Base-by-base conservation (phyloP, 768 basidiomycete genomes). In the Suillus bovinus region DNA sequence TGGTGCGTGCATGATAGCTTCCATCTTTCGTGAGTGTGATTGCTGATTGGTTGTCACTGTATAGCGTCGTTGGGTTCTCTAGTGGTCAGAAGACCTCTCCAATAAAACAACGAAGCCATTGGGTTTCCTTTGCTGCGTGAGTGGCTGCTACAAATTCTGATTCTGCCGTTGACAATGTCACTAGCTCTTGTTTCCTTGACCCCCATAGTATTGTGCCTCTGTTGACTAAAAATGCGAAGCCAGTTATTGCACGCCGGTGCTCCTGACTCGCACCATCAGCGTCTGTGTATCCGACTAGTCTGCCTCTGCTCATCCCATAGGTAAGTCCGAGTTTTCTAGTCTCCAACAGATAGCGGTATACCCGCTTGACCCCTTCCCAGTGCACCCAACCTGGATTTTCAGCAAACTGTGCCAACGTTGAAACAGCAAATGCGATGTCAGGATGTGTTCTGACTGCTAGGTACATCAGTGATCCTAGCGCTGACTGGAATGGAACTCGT, bases 41-140 rank as follows among this genome's bases (percentile, higher is more conserved):
- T n/a, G n/a, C n/a, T n/a, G n/a, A 73, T 17, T 74, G 67, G 61
- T 81, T 82, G 65, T 83, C 76, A 10, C 61, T 58, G 36, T 62
- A 63, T n/a, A n/a, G n/a, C n/a, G n/a, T n/a, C n/a, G n/a, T n/a
- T n/a, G n/a, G n/a, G n/a, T n/a, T n/a, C n/a, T 33, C 1, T 11
- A 39, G 4, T 2, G 38, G 36, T 1, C 5, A 20, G 9, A 57
- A 57, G 3, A 57, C 56, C 13, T 57, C 56, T 2, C n/a, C 5
- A 3, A 57, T 57, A 22, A 57, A n/a, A 5, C 13, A 3, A 0
- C 5, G 13, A 7, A 57, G 56, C 56, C 56, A 57, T 9, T 17
- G 56, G 3, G 8, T 6, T 24, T 57, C 56, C 20, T 57, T 57
- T 5, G 38, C 56, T 5, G 56, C 11, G 13, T 57, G 56, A 14